phyloP scores from a whole-genome alignment of 148 eudicot genomes.

The Drosera capensis region DNA sequence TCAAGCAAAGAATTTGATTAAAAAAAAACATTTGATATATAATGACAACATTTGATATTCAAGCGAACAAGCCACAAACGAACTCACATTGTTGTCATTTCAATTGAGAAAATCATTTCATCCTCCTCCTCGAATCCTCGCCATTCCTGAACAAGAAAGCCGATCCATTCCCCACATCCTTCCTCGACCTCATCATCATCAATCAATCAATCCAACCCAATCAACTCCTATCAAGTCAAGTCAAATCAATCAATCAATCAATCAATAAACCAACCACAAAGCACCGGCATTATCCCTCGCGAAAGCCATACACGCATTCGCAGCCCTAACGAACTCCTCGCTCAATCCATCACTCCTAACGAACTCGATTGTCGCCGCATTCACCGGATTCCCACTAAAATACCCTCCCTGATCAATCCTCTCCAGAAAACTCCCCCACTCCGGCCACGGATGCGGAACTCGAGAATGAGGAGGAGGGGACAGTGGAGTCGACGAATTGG shows the following conservation, averaged over 20 bases:
- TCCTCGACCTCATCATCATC: slow-evolving; percentile 19
- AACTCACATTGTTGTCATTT: slow-evolving; percentile 26
- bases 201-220: slow-evolving; percentile 1
- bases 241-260: neutral
- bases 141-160: slow-evolving; percentile 59
- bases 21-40: too few species aligned
- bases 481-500: neutral
- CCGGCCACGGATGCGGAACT: slow-evolving; percentile 42
- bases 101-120: slow-evolving; percentile 42
- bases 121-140: slow-evolving; percentile 32
- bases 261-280: slow-evolving; percentile 31
- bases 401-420: slow-evolving; percentile 6
- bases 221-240: neutral
- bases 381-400: slow-evolving; percentile 2
- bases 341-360: slow-evolving; percentile 19
- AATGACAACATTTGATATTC: too few species aligned
- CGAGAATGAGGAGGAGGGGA: slow-evolving; percentile 1
- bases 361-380: slow-evolving; percentile 15
- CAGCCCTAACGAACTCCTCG: slow-evolving; percentile 28
- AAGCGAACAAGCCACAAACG: too few species aligned
- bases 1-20: too few species aligned
- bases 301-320: slow-evolving; percentile 34
- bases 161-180: slow-evolving; percentile 44
- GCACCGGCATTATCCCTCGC: slow-evolving; percentile 27
- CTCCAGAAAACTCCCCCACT: slow-evolving; percentile 30